phyloP scores from a whole-genome alignment of 2,329 filamentous ascomycete genomes.

The Exophiala viscosa region DNA sequence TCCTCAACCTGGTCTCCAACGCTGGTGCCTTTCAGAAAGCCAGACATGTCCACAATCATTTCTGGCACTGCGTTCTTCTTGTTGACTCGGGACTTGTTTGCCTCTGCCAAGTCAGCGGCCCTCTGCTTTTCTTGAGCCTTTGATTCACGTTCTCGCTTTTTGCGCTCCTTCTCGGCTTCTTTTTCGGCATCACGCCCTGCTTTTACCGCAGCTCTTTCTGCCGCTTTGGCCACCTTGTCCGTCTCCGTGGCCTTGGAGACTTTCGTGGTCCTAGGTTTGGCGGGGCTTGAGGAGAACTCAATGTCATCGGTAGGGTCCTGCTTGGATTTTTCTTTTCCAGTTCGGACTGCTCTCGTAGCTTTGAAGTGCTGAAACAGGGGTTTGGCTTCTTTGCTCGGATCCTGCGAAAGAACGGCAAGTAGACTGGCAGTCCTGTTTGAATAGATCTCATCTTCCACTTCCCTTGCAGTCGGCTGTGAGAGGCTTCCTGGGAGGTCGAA shows the following conservation, averaged over 20 bases:
- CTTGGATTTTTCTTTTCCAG: constrained; percentile 11
- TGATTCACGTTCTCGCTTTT: constrained; percentile 48
- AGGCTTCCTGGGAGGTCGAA: constrained; percentile 26
- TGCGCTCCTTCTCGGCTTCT: constrained; percentile 53
- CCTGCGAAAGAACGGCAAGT: constrained; percentile 34
- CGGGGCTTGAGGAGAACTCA: constrained; percentile 38
- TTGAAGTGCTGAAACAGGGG: constrained; percentile 4
- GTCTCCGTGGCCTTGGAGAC: constrained; percentile 32
- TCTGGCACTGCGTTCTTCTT: constrained; percentile 70
- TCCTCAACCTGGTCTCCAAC: constrained; percentile 43
- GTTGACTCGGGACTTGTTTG: constrained; percentile 68
- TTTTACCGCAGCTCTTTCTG: constrained; percentile 49
- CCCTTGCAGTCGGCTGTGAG: constrained; percentile 11
- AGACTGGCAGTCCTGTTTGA: constrained; percentile 42
- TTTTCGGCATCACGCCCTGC: constrained; percentile 54
- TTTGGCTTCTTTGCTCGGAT: constrained; percentile 14
- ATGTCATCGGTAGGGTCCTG: constrained; percentile 21
- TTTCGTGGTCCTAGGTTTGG: constrained; percentile 29
- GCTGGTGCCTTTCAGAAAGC: constrained; percentile 48
- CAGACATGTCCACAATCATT: constrained; percentile 71
- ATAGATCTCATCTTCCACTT: constrained; percentile 30
- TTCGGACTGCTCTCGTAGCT: constrained; percentile 18
- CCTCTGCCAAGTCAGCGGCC: constrained; percentile 64
- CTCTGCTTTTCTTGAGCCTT: constrained; percentile 61
- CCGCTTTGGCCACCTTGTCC: constrained; percentile 42